Evolutionary conservation across 1,139 yeast species (phyloP), one percentile per base, ranked within the genome.

Genomic region (Debaryomyces sp.): DNA sequence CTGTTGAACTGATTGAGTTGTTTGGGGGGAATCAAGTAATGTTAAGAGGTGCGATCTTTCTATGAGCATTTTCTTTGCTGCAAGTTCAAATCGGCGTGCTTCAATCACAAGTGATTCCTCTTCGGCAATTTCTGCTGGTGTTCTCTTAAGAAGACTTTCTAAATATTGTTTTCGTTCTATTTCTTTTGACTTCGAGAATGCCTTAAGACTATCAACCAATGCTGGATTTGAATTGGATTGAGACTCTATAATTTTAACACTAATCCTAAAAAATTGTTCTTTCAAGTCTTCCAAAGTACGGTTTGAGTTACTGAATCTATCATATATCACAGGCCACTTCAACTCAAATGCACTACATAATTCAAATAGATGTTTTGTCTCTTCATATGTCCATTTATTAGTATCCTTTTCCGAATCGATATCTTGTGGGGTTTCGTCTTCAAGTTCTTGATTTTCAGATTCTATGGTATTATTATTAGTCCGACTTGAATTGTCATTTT

Each of bases 61-160:
- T 45, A 78, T 72, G 49, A 92, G 78, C 80, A 94, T 88, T 62
- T 89, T 87, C 71, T 90, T 92, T 0, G 98, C 96, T 1, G 96
- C 91, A 50, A 92, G 81, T 61, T 94, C 99, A 54, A 94, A 89
- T 55, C 96, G 83, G 49, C 96, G 82, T 1, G 98, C 96, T 64
- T 94, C 99, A 41, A 92, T 85, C 3, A 94, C 90, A 45, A 94
- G 73, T 0, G 96, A 90, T 65, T 95, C 98, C 66, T 94, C 99
- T 67, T 94, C 99, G 0, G 99, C 98, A 37, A 94, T 89, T 63
- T 94, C 99, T 0, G 97, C 96, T 0, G 99, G 97, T 3, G 95
- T 85, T 57, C 99, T 75, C 47, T 84, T 83, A 41, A 94, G 73
- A 29, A 94, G 72, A 54, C 89, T 82, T 57, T 85, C 87, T 46